These are phyloP conservation scores for Solanum stenotomum DNA, from an alignment of 257 asterid genomes.

Conservation along the genomic window DNA sequence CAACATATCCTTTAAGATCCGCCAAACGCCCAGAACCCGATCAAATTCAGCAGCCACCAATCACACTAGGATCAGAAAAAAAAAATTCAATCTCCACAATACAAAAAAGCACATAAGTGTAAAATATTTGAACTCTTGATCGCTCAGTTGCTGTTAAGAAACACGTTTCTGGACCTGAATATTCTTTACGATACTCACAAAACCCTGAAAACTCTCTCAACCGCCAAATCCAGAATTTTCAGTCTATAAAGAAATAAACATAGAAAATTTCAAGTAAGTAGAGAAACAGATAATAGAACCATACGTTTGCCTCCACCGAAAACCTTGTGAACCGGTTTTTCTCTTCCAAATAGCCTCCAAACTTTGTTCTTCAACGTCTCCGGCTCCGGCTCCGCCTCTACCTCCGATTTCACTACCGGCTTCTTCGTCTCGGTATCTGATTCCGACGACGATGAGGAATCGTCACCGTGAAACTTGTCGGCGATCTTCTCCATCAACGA, in stretches of 20 bases:
- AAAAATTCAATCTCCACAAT: background rate
- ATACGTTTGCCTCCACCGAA: constrained; percentile 88
- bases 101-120: background rate
- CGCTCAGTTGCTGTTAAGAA: background rate
- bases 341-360: constrained; percentile 51
- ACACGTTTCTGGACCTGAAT: background rate
- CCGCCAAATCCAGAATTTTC: background rate
- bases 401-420: background rate
- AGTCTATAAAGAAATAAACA: background rate
- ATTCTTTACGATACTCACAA: background rate
- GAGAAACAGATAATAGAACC: constrained; percentile 1
- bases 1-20: background rate
- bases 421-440: constrained; percentile 41
- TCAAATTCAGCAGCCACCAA: background rate
- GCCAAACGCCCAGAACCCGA: background rate
- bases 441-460: constrained; percentile 42
- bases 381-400: background rate
- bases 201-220: background rate
- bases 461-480: constrained; percentile 45
- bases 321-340: constrained; percentile 68
- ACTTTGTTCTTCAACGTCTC: constrained; percentile 41
- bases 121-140: background rate
- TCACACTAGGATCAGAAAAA: background rate
- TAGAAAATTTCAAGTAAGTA: background rate
- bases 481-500: constrained; percentile 48